Evolutionary conservation across 441 rosid species (phyloP).

Genomic region (Corymbia calophylla): DNA sequence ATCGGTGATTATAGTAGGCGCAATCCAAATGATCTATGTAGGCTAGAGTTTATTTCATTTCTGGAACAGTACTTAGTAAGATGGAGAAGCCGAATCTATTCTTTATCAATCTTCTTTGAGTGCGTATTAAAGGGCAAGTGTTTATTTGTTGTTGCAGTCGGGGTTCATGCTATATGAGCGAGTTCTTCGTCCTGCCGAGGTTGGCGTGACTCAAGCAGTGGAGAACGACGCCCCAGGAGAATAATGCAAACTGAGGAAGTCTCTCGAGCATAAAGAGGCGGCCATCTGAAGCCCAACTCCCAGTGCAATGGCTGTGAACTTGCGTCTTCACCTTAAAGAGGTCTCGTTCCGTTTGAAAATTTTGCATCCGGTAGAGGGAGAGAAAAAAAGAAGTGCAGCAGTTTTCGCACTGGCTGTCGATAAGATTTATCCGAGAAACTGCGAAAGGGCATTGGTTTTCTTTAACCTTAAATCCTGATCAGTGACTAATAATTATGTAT

Average conservation of each 20-base stretch:
- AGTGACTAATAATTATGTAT: neutral
- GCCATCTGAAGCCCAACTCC: neutral
- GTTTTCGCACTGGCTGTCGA: neutral
- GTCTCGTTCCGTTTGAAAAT: neutral
- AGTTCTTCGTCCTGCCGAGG: constrained; percentile 83
- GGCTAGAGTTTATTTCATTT: neutral
- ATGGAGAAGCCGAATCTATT: neutral
- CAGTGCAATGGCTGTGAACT: neutral
- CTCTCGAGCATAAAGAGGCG: constrained; percentile 16
- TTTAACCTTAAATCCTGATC: neutral
- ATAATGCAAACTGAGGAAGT: constrained; percentile 11
- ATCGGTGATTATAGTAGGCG: neutral
- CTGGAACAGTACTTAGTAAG: neutral
- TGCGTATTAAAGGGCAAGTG: neutral
- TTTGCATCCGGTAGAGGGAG: neutral
- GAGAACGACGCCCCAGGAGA: constrained; percentile 1
- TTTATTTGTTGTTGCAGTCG: constrained; percentile 29
- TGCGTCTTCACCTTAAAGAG: neutral
- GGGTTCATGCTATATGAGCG: constrained; percentile 75
- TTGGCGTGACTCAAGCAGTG: constrained; percentile 2
- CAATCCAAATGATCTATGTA: neutral
- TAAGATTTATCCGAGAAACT: neutral
- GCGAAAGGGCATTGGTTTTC: neutral
- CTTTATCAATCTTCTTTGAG: neutral
- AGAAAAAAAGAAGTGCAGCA: neutral